These are phyloP conservation scores for Quercus glauca DNA, from an alignment of 306 rosid genomes.

Conservation along the genomic window DNA sequence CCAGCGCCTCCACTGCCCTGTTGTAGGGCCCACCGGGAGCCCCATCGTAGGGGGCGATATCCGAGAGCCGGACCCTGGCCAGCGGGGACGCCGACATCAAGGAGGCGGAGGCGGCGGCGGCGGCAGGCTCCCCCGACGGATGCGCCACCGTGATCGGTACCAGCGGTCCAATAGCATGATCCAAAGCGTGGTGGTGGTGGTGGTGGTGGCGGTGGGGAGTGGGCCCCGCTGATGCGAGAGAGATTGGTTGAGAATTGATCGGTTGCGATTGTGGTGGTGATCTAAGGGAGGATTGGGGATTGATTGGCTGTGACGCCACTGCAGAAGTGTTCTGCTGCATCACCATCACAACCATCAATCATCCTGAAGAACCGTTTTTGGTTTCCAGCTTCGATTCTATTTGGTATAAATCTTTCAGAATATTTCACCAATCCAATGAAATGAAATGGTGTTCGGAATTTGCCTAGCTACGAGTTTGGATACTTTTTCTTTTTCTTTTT, in stretches of 20 bases:
- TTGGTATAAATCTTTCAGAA: too few relatives aligned
- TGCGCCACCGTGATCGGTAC: slow-evolving; percentile 43
- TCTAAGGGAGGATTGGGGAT: slow-evolving; percentile 66
- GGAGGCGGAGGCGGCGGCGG: not conserved
- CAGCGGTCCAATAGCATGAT: slow-evolving; percentile 36
- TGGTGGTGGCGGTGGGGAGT: slow-evolving; percentile 39
- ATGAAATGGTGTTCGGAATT: too few relatives aligned
- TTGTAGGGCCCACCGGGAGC: slow-evolving; percentile 57
- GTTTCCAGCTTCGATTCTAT: not conserved
- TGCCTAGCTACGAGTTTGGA: too few relatives aligned
- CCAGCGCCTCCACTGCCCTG: slow-evolving; percentile 71
- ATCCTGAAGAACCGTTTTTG: slow-evolving; percentile 47
- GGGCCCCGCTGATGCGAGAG: slow-evolving; percentile 24
- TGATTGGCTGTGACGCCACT: slow-evolving; percentile 55
- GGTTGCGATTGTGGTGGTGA: slow-evolving; percentile 43
- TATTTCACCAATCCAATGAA: too few relatives aligned
- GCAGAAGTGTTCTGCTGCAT: slow-evolving; percentile 70
- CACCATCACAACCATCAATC: slow-evolving; percentile 68
- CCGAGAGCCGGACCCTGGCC: slow-evolving; percentile 73
- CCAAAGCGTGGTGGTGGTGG: slow-evolving; percentile 29
- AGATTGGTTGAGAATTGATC: slow-evolving; percentile 40
- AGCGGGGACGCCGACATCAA: slow-evolving; percentile 40
- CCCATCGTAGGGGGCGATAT: slow-evolving; percentile 73
- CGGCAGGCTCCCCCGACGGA: slow-evolving; percentile 40
- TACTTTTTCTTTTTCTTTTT: too few relatives aligned